Percentiles rank a stretch among this genome's conserved stretches.
phyloP scores from a whole-genome alignment of 2,329 filamentous ascomycete species.

The Pseudogymnoascus sp. region DNA sequence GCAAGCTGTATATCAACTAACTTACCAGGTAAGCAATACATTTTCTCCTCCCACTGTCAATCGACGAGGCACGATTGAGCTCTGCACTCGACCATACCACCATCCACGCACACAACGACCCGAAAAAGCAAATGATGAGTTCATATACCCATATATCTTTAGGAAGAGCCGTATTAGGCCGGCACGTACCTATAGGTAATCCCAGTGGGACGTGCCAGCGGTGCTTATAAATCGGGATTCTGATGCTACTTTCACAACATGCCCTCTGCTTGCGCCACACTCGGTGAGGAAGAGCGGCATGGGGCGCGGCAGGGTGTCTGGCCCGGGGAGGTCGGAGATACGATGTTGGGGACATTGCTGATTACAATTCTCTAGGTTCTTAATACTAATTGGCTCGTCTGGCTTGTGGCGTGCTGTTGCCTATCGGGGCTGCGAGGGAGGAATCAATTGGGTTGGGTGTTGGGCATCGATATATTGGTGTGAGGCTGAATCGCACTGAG shows the following conservation, averaged over 20 bases:
- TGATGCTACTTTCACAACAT: conserved; percentile 5
- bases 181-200: conserved; percentile 7
- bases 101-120: neutral
- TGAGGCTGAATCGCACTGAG: neutral
- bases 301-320: neutral
- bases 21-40: neutral
- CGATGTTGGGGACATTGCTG: neutral
- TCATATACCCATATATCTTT: conserved; percentile 9
- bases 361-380: neutral
- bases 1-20: neutral
- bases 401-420: neutral
- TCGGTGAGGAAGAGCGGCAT: neutral
- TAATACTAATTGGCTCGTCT: neutral
- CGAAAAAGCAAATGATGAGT: conserved; percentile 3
- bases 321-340: neutral
- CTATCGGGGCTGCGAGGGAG: neutral
- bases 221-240: conserved; percentile 6
- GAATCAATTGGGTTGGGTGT: neutral
- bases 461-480: neutral
- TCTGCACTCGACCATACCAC: neutral
- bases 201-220: conserved; percentile 2
- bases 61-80: neutral
- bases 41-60: neutral
- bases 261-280: neutral
- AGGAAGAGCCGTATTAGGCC: conserved; percentile 8